phyloP scores from a whole-genome alignment of 1,284 basidiomycete species.

The Mrakiaceae sp. region DNA sequence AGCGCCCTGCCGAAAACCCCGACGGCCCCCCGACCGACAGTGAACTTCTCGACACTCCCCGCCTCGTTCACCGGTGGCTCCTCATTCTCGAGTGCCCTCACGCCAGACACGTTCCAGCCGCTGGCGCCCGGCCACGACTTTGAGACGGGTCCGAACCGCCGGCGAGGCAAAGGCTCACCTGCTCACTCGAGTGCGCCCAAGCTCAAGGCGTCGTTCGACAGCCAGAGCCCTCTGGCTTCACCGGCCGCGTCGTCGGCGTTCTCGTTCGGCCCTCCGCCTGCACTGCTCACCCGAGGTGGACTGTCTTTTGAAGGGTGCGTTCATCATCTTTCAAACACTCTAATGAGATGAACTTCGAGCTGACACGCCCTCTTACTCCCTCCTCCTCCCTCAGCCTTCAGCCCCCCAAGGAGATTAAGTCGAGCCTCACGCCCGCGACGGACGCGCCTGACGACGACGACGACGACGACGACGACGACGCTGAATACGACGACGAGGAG shows the following conservation, averaged over 20 bases:
- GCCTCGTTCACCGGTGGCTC: background rate
- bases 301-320: background rate
- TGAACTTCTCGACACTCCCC: background rate
- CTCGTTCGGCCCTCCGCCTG: background rate
- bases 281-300: background rate
- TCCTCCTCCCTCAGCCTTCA: background rate
- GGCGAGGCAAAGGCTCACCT: background rate
- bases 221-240: background rate
- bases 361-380: background rate
- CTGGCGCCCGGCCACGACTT: background rate
- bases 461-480: background rate
- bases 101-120: slow-evolving; percentile 8
- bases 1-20: background rate
- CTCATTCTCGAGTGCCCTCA: background rate
- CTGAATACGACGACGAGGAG: background rate
- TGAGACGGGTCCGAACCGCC: slow-evolving; percentile 3
- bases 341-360: background rate
- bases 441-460: background rate
- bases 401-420: background rate
- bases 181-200: slow-evolving; percentile 10
- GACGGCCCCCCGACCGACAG: background rate
- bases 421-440: background rate
- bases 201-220: background rate
- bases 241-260: background rate
- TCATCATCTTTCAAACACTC: background rate